These are phyloP conservation scores for Diplodia seriata DNA, from an alignment of 2,329 filamentous ascomycete genomes.

Conservation along the genomic window DNA sequence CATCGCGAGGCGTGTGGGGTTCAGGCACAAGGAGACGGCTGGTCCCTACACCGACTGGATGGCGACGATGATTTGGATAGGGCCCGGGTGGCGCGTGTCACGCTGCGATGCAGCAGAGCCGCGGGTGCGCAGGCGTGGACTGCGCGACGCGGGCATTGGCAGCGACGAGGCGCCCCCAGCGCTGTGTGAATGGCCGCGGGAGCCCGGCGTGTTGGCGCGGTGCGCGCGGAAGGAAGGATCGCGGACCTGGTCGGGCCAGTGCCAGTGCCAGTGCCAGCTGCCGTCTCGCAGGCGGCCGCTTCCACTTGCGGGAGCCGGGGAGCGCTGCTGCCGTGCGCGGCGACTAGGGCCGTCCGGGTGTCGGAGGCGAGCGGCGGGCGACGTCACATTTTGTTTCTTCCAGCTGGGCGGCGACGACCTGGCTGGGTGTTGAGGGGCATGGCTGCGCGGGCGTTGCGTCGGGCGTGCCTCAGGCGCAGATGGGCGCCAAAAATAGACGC, in stretches of 20 bases:
- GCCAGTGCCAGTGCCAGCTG: background rate
- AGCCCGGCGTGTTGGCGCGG: conserved; percentile 22
- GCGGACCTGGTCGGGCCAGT: conserved; percentile 5
- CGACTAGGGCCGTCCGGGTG: background rate
- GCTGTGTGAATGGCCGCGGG: conserved; percentile 22
- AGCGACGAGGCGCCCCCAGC: background rate
- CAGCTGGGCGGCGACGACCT: background rate
- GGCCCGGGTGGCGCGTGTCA: background rate
- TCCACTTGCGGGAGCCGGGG: background rate
- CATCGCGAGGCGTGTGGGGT: conserved; percentile 18
- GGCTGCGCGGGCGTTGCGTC: background rate
- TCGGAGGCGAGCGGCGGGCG: background rate
- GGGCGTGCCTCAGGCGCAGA: conserved; percentile 2
- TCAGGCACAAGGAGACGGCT: conserved; percentile 16
- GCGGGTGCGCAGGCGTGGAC: background rate
- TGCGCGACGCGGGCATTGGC: conserved; percentile 1
- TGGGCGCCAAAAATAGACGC: background rate
- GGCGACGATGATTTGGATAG: background rate
- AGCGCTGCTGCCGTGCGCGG: background rate
- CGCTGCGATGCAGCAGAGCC: conserved; percentile 3
- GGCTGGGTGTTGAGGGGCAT: conserved; percentile 1
- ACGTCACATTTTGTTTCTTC: background rate
- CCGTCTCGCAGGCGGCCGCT: background rate
- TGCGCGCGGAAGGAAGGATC: conserved; percentile 25
- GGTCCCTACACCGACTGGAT: background rate